Conservation (phyloP, 192 early-diverging fungal species). For the Spinellus fusiger region DNA sequence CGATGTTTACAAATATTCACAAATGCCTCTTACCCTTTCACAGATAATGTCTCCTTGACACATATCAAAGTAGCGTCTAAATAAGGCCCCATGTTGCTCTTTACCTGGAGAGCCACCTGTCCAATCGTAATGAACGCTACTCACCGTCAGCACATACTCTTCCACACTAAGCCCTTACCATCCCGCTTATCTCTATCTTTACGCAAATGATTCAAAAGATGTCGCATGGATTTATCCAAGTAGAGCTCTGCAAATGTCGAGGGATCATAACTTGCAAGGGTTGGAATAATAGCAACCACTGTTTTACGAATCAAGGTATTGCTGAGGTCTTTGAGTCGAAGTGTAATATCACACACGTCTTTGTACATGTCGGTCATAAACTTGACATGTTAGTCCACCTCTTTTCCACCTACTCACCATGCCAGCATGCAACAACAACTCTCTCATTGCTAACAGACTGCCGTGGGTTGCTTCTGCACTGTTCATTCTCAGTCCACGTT, state of each 20-base stretch:
- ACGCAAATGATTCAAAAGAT: constrained; percentile 67
- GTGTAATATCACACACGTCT: constrained; percentile 68
- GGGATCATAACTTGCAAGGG: constrained; percentile 75
- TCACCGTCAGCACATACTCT: constrained; percentile 15
- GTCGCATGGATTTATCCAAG: constrained; percentile 65
- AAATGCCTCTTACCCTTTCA: constrained; percentile 67
- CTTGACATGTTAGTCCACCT: constrained; percentile 29
- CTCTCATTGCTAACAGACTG: constrained; percentile 72
- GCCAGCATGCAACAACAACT: constrained; percentile 74
- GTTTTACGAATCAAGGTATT: constrained; percentile 76
- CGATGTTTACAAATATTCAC: not conserved
- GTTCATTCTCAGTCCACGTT: constrained; percentile 60
- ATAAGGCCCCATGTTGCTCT: constrained; percentile 70
- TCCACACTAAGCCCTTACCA: constrained; percentile 26
- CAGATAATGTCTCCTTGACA: constrained; percentile 68
- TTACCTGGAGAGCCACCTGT: constrained; percentile 74
- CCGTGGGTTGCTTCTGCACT: constrained; percentile 83
- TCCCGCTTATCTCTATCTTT: constrained; percentile 60
- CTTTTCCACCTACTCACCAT: constrained; percentile 44
- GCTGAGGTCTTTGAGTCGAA: constrained; percentile 70
- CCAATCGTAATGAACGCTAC: constrained; percentile 83
- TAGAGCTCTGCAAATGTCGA: constrained; percentile 62
- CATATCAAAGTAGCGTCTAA: constrained; percentile 70
- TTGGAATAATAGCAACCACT: constrained; percentile 79
- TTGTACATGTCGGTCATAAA: constrained; percentile 80